phyloP scores from a whole-genome alignment of 352 stramenopile species.

The Aphanomyces euteiches region DNA sequence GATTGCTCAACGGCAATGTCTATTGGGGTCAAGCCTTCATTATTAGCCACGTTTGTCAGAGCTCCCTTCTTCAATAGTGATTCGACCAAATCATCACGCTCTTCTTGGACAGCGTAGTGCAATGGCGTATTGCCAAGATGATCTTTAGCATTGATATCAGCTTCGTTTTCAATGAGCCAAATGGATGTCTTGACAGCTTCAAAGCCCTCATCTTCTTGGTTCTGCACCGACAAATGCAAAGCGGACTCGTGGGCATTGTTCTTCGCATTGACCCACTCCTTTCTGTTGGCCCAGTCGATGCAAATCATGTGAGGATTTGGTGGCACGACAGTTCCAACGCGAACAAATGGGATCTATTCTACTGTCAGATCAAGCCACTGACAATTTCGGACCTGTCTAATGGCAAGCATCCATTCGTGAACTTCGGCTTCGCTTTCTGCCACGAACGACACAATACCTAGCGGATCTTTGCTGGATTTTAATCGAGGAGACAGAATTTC shows the following conservation, averaged over 20 bases:
- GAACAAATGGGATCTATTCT: slow-evolving; percentile 47
- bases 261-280: slow-evolving; percentile 83
- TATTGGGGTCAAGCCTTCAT: slow-evolving; percentile 55
- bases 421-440: slow-evolving; percentile 78
- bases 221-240: slow-evolving; percentile 77
- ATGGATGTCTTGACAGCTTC: slow-evolving; percentile 81
- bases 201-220: slow-evolving; percentile 87
- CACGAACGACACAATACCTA: slow-evolving; percentile 81
- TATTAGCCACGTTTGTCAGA: slow-evolving; percentile 68
- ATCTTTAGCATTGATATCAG: slow-evolving; percentile 69
- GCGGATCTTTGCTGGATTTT: slow-evolving; percentile 77
- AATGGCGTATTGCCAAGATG: slow-evolving; percentile 80
- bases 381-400: slow-evolving; percentile 56
- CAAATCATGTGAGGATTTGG: slow-evolving; percentile 88
- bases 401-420: slow-evolving; percentile 84
- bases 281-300: slow-evolving; percentile 72
- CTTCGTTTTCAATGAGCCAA: slow-evolving; percentile 85
- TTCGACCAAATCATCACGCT: slow-evolving; percentile 76
- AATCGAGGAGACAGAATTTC: slow-evolving; percentile 79
- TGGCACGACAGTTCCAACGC: slow-evolving; percentile 59
- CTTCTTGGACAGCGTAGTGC: slow-evolving; percentile 80
- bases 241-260: slow-evolving; percentile 81
- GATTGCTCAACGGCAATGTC: slow-evolving; percentile 61
- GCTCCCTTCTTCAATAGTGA: slow-evolving; percentile 84
- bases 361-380: neutral